Evolutionary conservation across 768 basidiomycete genomes (phyloP), one percentile per base, ranked within the genome.

Genomic region (Trametes gibbosa): DNA sequence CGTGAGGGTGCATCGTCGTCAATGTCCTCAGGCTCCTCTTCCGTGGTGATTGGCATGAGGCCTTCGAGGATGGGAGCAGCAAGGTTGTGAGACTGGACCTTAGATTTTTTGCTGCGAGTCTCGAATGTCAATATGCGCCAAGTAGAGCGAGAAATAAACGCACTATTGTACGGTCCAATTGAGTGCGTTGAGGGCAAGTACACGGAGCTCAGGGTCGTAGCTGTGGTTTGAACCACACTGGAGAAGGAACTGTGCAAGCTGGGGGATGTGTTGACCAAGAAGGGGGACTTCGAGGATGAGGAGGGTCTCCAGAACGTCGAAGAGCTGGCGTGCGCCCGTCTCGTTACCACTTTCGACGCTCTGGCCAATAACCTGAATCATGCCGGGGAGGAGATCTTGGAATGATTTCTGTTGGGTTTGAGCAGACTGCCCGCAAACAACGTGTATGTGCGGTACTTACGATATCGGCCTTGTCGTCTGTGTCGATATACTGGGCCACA

Each of bases 91-190:
- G 83, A 83, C 74, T 97, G 94, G 37, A 99, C 83, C 75, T 95
- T 97, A 50, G 89, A 87, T 77, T 98, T 98, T 85, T 98, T 99
- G 79, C 92, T 95, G 67, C 64, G 56, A 40, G 14, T 4, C 29
- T 41, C 48, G 54, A 48, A 14, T 39, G 58, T 53, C 47, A 66
- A 65, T 45, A 13, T 29, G 19, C 27, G 46, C 23, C 49, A 12
- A 13, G 29, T n/a, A 19, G n/a, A 35, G 19, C 8, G 17, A 16
- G 23, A 5, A 8, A 1, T 37, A 3, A 7, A 76, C 88, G 66
- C 68, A 87, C 94, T 98, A 98, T 79, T 95, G 90, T 53, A 98
- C 88, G 8, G 95, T 93, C 95, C 95, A 98, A 69, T 93, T 90
- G 9, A 99, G 84, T 7, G 92, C 90, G 68, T 98, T 98, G 39